phyloP scores from a whole-genome alignment of 306 rosid genomes.

The Vigna mungo region DNA sequence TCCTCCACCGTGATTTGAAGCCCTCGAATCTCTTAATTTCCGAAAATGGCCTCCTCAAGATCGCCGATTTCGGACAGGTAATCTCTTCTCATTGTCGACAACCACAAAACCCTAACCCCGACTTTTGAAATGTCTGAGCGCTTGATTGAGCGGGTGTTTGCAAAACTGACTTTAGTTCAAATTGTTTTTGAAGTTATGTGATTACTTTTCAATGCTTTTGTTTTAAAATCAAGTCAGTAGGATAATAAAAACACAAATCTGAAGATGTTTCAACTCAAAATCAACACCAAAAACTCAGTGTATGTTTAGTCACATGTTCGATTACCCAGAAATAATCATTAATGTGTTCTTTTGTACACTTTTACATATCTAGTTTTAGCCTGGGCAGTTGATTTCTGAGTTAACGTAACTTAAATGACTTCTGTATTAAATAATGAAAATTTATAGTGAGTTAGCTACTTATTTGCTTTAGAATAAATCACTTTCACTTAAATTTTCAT shows the following conservation, averaged over 20 bases:
- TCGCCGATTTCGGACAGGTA: slow-evolving; percentile 94
- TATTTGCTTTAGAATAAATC: not conserved
- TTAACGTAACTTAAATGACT: not conserved
- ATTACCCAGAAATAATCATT: not conserved
- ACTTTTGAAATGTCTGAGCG: not conserved
- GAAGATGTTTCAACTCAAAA: not conserved
- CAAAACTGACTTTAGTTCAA: not conserved
- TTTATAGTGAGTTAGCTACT: not conserved
- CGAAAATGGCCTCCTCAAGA: slow-evolving; percentile 80
- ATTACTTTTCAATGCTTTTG: not conserved
- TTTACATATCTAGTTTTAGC: not conserved
- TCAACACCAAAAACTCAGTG: not conserved
- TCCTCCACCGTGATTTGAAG: slow-evolving; percentile 93
- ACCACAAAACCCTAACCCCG: not conserved
- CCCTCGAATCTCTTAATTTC: slow-evolving; percentile 84
- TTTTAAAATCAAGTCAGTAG: not conserved
- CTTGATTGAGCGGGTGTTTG: not conserved
- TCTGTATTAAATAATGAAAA: not conserved
- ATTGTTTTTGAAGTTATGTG: not conserved
- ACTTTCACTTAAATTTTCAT: not conserved
- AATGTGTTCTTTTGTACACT: not conserved
- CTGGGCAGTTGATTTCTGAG: not conserved
- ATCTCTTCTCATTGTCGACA: not conserved
- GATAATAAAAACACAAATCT: not conserved
- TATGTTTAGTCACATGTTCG: not conserved